These are phyloP conservation scores for Didymella pinodella DNA, from an alignment of 2,329 filamentous ascomycete species.

Conservation along the genomic window DNA sequence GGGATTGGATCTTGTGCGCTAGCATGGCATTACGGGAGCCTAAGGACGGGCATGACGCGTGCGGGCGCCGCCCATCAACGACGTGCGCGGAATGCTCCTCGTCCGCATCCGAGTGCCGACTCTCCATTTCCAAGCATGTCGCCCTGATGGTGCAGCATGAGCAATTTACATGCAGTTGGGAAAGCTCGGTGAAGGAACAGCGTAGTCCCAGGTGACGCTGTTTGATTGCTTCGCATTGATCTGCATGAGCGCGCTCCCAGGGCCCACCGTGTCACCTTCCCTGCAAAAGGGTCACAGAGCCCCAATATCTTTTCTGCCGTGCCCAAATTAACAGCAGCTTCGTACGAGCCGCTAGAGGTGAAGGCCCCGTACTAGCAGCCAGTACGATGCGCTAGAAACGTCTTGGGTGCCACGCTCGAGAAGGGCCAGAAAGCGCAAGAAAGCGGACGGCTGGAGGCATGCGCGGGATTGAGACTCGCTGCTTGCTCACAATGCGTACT, in stretches of 20 bases:
- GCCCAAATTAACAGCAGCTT: constrained; percentile 14
- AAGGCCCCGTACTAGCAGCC: constrained; percentile 5
- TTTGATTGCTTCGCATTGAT: constrained; percentile 25
- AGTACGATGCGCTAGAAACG: constrained; percentile 8
- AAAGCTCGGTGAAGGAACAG: background rate
- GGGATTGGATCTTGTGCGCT: constrained; percentile 14
- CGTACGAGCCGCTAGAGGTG: constrained; percentile 14
- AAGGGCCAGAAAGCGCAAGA: background rate
- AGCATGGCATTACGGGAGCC: constrained; percentile 4
- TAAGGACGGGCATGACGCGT: constrained; percentile 15
- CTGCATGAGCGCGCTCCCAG: constrained; percentile 7
- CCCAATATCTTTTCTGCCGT: constrained; percentile 2
- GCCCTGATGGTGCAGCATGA: background rate
- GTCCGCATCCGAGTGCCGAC: constrained; percentile 27
- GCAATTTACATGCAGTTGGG: background rate
- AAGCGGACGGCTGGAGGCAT: background rate
- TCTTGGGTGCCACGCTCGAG: background rate
- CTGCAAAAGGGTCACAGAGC: constrained; percentile 8
- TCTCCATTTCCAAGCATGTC: no score
- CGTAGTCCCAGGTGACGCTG: constrained; percentile 9
- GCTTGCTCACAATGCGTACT: constrained; percentile 21
- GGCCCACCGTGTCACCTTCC: constrained; percentile 15
- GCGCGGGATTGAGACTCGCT: background rate
- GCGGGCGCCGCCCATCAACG: constrained; percentile 9
- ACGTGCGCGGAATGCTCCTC: constrained; percentile 29